phyloP scores from a whole-genome alignment of 768 basidiomycete species.

The Termitomyces sp. region DNA sequence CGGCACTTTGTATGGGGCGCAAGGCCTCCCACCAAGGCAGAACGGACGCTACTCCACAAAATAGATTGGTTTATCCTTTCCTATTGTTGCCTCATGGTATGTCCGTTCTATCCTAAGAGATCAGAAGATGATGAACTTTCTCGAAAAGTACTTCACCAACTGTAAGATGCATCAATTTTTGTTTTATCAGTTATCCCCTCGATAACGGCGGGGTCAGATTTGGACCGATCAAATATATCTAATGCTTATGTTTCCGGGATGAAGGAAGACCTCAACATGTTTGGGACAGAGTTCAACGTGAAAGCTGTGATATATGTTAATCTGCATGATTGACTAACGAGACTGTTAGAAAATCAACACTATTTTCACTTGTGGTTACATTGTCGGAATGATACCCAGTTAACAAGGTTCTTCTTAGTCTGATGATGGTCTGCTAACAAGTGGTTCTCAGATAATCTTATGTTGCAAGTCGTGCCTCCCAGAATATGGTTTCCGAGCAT shows the following conservation, averaged over 20 bases:
- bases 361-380: conserved; percentile 71
- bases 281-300: conserved; percentile 59
- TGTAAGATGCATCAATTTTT: conserved; percentile 27
- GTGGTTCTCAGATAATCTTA: conserved; percentile 47
- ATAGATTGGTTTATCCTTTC: conserved; percentile 65
- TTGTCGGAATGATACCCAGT: conserved; percentile 69
- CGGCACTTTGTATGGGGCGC: conserved; percentile 16
- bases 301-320: conserved; percentile 4
- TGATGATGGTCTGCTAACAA: not conserved
- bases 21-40: conserved; percentile 18
- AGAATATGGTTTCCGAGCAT: conserved; percentile 62
- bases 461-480: conserved; percentile 57
- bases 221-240: conserved; percentile 61
- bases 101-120: conserved; percentile 10
- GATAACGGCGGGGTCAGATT: conserved; percentile 31
- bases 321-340: not conserved
- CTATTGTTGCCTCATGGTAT: conserved; percentile 66
- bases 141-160: conserved; percentile 56
- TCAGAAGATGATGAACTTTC: conserved; percentile 6
- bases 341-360: conserved; percentile 55
- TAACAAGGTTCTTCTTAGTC: not conserved
- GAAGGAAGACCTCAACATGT: conserved; percentile 65
- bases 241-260: conserved; percentile 81
- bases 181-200: conserved; percentile 1
- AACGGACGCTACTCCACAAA: conserved; percentile 51